Base-by-base conservation (phyloP, 805 yeast genomes). In the Spencermartinsiella europaea region DNA sequence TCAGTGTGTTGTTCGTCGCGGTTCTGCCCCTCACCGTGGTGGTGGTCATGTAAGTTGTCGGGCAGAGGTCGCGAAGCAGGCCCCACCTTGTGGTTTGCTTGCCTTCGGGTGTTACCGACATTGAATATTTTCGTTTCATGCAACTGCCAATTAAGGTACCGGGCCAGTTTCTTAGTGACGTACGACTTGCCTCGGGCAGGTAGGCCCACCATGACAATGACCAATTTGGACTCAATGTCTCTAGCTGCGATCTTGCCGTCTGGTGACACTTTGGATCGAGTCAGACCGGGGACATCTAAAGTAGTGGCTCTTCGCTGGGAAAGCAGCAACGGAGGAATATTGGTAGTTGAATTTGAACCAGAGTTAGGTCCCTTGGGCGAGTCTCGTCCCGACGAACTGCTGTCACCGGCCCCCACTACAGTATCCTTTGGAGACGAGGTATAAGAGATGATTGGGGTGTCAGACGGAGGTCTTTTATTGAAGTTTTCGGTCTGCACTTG, bases 101-200 rank as follows among this genome's bases (percentile, higher is more conserved):
- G 78, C 59, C 98, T 74, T 58, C 99, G 76, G 0, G 97, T 91
- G 58, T 93, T 86, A 0, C 99, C 99, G 25, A 93, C 99, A 60
- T 91, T 91, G 71, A 93, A 91, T 7, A 91, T 90, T 53, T 83
- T 75, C 49, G 95, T 82, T 55, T 85, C 88, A 58, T 90, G 95
- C 66, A 90, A 95, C 34, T 89, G 77, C 95, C 96, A 91, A 67
- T 91, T 91, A 62, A 91, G 71, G 66, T 87, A 93, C 50, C 98
- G 70, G 1, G 95, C 85, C 40, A 91, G 72, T 62, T 93, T 91
- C 65, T 89, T 91, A 44, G 97, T 88, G 52, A 91, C 80, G 63
- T 90, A 93, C 1, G 95, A 85, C 64, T 91, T 91, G 2, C 99
- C 99, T 45, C 97, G 73, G 0, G 97, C 97, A 0, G 98, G 98